Conservation (phyloP, 805 yeast species). For the Cyberlindnera xishuangbannaensis region DNA sequence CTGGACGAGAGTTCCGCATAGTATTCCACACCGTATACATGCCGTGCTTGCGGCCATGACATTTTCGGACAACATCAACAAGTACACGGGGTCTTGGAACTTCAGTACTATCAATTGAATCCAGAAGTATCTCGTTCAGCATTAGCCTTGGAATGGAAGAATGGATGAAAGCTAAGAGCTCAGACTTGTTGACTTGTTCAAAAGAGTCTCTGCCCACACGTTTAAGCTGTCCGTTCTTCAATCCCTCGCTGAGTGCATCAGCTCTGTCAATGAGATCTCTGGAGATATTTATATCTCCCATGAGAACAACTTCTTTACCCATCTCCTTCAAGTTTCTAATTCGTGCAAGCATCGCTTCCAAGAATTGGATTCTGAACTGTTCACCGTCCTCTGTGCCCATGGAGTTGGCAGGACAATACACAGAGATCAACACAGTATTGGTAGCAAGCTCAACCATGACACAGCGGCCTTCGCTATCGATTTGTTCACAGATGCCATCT, state of each 20-base stretch:
- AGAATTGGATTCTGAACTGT: constrained; percentile 48
- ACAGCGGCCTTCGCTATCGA: constrained; percentile 86
- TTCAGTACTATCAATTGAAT: constrained; percentile 26
- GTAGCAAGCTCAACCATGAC: constrained; percentile 66
- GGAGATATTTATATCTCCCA: constrained; percentile 88
- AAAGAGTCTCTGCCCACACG: constrained; percentile 25
- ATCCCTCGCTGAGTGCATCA: constrained; percentile 47
- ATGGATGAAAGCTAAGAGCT: constrained; percentile 31
- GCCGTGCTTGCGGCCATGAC: constrained; percentile 50
- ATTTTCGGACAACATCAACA: constrained; percentile 52
- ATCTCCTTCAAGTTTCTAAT: constrained; percentile 44
- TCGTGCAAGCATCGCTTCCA: constrained; percentile 55
- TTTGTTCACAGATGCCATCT: constrained; percentile 31
- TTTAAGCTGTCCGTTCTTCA: constrained; percentile 32
- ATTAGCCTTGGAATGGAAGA: constrained; percentile 37
- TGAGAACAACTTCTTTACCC: constrained; percentile 66
- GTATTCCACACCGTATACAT: constrained; percentile 95
- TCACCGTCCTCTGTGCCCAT: constrained; percentile 63
- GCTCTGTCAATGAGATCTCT: constrained; percentile 81
- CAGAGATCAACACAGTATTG: constrained; percentile 53
- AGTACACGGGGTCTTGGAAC: constrained; percentile 38
- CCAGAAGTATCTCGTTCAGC: constrained; percentile 40
- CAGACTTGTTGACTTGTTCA: constrained; percentile 29
- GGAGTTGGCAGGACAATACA: constrained; percentile 93
- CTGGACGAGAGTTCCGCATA: constrained; percentile 63